These are phyloP conservation scores for Mycena sanguinolenta DNA, from an alignment of 768 basidiomycete genomes.

Conservation along the genomic window DNA sequence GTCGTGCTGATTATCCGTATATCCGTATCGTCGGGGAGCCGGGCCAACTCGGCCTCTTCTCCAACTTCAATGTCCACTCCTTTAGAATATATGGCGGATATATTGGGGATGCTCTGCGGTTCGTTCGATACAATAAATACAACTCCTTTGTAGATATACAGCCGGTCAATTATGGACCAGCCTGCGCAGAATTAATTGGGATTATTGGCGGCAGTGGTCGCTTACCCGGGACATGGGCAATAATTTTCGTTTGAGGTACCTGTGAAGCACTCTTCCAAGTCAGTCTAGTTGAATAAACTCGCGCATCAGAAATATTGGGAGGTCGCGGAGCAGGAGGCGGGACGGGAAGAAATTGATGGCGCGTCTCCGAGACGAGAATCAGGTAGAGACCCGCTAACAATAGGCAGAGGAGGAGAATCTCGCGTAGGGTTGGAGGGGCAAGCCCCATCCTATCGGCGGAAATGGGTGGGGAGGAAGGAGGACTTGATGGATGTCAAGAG, in stretches of 20 bases:
- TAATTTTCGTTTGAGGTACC: constrained; percentile 26
- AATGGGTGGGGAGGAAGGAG: not conserved
- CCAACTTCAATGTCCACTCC: constrained; percentile 72
- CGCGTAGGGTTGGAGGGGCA: constrained; percentile 56
- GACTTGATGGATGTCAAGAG: constrained; percentile 16
- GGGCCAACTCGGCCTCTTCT: constrained; percentile 63
- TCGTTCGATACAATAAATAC: constrained; percentile 86
- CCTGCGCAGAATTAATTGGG: not conserved
- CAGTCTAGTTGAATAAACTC: constrained; percentile 11
- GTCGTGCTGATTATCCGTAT: constrained; percentile 80
- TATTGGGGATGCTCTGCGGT: constrained; percentile 74
- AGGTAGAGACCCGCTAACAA: constrained; percentile 46
- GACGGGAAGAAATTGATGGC: constrained; percentile 33
- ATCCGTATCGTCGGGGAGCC: constrained; percentile 83
- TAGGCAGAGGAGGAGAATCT: constrained; percentile 56
- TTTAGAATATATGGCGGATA: constrained; percentile 79
- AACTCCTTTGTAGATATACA: constrained; percentile 87
- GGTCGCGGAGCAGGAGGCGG: constrained; percentile 20
- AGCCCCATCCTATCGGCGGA: constrained; percentile 14
- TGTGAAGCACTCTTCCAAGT: constrained; percentile 8
- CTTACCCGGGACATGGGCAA: constrained; percentile 26
- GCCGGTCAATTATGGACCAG: constrained; percentile 84
- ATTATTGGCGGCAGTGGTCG: too few relatives aligned
- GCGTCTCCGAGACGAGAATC: constrained; percentile 23
- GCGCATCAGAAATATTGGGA: not conserved